Conservation (phyloP, 164 flowering plant species). For the Annona cherimola region DNA sequence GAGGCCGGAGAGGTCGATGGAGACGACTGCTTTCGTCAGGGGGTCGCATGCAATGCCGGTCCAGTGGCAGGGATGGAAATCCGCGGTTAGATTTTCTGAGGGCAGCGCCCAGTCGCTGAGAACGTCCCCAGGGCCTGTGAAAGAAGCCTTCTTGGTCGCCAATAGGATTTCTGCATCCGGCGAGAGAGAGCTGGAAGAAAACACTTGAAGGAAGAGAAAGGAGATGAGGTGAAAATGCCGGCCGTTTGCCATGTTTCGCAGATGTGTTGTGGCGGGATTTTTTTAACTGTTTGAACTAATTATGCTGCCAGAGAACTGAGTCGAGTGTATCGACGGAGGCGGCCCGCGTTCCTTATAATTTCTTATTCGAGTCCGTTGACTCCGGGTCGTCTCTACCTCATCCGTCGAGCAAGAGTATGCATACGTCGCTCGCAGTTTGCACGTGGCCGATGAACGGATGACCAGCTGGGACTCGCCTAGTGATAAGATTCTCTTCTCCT, state of each 20-base stretch:
- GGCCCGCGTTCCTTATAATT: too few species aligned
- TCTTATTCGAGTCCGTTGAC: too few species aligned
- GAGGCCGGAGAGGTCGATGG: constrained; percentile 33
- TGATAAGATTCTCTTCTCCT: too few species aligned
- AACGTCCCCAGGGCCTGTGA: constrained; percentile 1
- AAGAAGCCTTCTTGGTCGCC: not conserved
- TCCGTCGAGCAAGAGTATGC: too few species aligned
- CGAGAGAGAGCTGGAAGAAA: not conserved
- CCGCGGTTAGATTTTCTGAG: not conserved
- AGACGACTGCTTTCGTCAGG: constrained; percentile 11
- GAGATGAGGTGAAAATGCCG: not conserved
- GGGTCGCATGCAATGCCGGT: constrained; percentile 54
- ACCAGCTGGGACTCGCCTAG: too few species aligned
- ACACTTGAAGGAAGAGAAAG: not conserved
- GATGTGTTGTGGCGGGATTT: not conserved
- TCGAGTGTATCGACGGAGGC: not conserved
- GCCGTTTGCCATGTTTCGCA: not conserved
- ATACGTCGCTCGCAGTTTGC: too few species aligned
- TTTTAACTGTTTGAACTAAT: not conserved
- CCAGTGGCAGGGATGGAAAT: constrained; percentile 53
- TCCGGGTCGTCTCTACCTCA: too few species aligned
- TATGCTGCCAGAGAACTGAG: not conserved
- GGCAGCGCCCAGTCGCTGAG: constrained; percentile 14
- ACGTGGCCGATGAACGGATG: too few species aligned
- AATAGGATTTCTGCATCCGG: constrained; percentile 15